phyloP scores from a whole-genome alignment of 2,329 filamentous ascomycete species.

The Peltaster fructicola region DNA sequence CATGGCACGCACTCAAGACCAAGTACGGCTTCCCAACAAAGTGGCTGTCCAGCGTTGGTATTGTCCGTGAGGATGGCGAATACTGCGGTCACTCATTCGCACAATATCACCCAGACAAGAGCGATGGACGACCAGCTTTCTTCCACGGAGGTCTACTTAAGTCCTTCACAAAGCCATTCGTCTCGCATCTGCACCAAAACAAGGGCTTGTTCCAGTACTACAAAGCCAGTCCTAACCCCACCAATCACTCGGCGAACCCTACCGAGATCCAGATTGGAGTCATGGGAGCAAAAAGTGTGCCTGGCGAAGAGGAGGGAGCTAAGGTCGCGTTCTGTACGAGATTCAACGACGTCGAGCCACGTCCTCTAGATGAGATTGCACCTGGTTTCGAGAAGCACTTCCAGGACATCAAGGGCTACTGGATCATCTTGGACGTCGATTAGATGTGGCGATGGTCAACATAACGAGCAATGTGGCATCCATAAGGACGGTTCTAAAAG shows the following conservation, averaged over 20 bases:
- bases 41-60: slow-evolving; percentile 18
- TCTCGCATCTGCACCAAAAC: slow-evolving; percentile 11
- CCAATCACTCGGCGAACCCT: slow-evolving; percentile 6
- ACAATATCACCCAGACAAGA: slow-evolving; percentile 18
- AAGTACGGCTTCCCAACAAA: slow-evolving; percentile 14
- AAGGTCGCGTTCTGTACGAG: slow-evolving; percentile 10
- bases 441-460: too few species aligned
- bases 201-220: slow-evolving; percentile 17
- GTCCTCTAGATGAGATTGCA: slow-evolving; percentile 10
- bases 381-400: slow-evolving; percentile 10
- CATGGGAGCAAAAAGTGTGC: slow-evolving; percentile 6
- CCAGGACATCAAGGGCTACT: slow-evolving; percentile 13
- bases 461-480: too few species aligned
- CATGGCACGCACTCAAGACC: slow-evolving; percentile 20
- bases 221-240: slow-evolving; percentile 9
- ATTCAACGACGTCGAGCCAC: slow-evolving; percentile 9
- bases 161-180: slow-evolving; percentile 12
- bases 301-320: slow-evolving; percentile 6
- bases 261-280: slow-evolving; percentile 6
- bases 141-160: slow-evolving; percentile 19
- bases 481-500: too few species aligned
- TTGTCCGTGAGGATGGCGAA: slow-evolving; percentile 7
- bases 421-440: too few species aligned
- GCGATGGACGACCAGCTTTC: slow-evolving; percentile 13
- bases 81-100: slow-evolving; percentile 21